phyloP scores from a whole-genome alignment of 768 basidiomycete species.

The Tylopilus subfusipes region DNA sequence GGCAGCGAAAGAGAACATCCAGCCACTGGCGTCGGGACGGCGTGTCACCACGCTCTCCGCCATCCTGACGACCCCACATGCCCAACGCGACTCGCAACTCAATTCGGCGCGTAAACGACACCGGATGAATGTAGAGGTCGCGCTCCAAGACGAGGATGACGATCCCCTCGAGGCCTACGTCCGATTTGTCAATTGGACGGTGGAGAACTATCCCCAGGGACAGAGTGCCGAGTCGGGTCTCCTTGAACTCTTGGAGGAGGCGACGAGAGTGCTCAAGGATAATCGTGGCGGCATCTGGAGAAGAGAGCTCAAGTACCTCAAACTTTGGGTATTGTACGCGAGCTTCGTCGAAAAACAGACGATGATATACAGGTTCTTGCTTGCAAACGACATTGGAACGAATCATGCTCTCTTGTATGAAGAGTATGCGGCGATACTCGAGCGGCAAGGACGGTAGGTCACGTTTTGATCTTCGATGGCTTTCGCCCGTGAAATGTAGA shows the following conservation, averaged over 20 bases:
- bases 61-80: constrained; percentile 72
- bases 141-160: constrained; percentile 71
- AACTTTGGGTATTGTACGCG: constrained; percentile 92
- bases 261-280: constrained; percentile 80
- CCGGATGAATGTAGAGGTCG: constrained; percentile 68
- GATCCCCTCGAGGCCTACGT: constrained; percentile 85
- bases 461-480: constrained; percentile 26
- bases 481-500: constrained; percentile 15
- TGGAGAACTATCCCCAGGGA: constrained; percentile 93
- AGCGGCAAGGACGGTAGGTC: constrained; percentile 74
- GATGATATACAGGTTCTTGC: constrained; percentile 84
- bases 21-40: constrained; percentile 75
- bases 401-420: constrained; percentile 81
- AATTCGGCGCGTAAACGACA: constrained; percentile 61
- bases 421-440: constrained; percentile 83
- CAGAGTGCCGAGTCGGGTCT: constrained; percentile 85
- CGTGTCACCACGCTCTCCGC: constrained; percentile 75
- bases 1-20: constrained; percentile 84
- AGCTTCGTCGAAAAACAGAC: constrained; percentile 87
- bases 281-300: constrained; percentile 71
- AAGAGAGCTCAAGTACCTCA: constrained; percentile 81
- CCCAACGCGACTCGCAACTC: constrained; percentile 68
- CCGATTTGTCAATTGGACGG: constrained; percentile 84
- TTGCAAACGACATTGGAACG: constrained; percentile 89
- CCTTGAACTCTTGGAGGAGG: constrained; percentile 89